Evolutionary conservation across 805 yeast genomes (phyloP), one percentile per base, ranked within the genome.

Genomic region (Nematodospora valgi): DNA sequence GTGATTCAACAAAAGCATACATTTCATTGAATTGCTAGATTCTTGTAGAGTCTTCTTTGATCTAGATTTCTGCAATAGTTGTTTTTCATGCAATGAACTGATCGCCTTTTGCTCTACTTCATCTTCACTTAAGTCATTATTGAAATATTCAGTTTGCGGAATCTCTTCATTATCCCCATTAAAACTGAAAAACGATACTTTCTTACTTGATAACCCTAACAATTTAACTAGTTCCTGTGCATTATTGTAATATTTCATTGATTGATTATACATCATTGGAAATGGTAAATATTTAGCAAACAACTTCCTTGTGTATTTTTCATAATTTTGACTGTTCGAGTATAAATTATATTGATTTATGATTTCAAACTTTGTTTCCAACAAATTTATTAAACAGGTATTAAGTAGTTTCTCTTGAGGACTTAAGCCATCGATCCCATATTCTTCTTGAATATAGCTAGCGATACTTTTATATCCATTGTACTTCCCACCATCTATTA

Each of bases 251-350:
- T 66, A 64, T 27, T 58, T 61, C 24, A 76, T 43, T 1, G 89
- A 88, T 15, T 81, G 77, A 41, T 74, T 75, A 51, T 82, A 82
- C 72, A 82, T 85, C 74, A 81, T 70, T 7, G 89, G 91, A 59
- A 82, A 83, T 5, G 85, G 82, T 13, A 82, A 55, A 37, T 75
- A 69, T 4, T 60, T 46, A 28, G 67, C 61, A 50, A 80, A 80
- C 12, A 72, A 47, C 15, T 72, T 71, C 41, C 86, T 65, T 4
- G 87, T 74, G 45, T 70, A 79, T 9, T 62, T 52, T 39, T 76
- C 82, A 54, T 81, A 83, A 52, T 83, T 82, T 12, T 54, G 58
- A 18, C 70, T 65, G 46, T 78, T 74, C 30, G 80, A 56, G 45
- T 73, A 81, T 23, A 78, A 54, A 33, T 76, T 75, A 51, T 80